Evolutionary conservation across 768 basidiomycete species (phyloP).

Genomic region (Cystofilobasidium macerans): DNA sequence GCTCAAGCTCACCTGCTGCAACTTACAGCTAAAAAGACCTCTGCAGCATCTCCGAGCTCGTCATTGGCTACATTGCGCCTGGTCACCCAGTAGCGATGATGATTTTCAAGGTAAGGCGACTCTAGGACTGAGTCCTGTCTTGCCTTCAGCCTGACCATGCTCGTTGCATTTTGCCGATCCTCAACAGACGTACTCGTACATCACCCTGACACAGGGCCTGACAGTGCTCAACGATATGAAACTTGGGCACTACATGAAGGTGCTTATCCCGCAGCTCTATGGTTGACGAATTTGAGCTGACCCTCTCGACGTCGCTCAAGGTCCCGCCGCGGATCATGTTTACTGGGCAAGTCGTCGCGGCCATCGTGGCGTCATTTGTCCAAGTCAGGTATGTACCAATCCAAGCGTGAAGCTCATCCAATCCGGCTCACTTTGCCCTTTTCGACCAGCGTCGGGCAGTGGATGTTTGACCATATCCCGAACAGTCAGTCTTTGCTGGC

Average conservation of each 20-base stretch:
- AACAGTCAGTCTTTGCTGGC: not conserved
- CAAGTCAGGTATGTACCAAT: not conserved
- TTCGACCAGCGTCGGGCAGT: not conserved
- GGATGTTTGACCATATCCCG: constrained; percentile 16
- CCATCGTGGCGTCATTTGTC: constrained; percentile 3
- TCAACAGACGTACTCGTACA: constrained; percentile 23
- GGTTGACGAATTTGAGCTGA: not conserved
- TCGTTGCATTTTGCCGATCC: no score
- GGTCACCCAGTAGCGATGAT: constrained; percentile 24
- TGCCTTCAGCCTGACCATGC: not conserved
- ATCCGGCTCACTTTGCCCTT: not conserved
- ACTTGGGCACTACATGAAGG: constrained; percentile 14
- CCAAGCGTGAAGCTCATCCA: not conserved
- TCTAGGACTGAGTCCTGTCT: not conserved
- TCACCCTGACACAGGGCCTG: constrained; percentile 18
- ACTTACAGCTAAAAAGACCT: no score
- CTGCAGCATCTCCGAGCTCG: constrained; percentile 17
- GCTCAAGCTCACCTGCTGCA: no score
- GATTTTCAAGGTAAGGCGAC: constrained; percentile 17
- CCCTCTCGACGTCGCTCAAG: not conserved
- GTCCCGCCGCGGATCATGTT: constrained; percentile 24
- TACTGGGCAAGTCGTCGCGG: constrained; percentile 1
- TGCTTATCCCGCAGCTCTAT: not conserved
- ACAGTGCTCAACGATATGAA: constrained; percentile 22
- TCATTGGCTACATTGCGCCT: constrained; percentile 23